phyloP scores from a whole-genome alignment of 1,284 basidiomycete species.

The Trametes pubescens region DNA sequence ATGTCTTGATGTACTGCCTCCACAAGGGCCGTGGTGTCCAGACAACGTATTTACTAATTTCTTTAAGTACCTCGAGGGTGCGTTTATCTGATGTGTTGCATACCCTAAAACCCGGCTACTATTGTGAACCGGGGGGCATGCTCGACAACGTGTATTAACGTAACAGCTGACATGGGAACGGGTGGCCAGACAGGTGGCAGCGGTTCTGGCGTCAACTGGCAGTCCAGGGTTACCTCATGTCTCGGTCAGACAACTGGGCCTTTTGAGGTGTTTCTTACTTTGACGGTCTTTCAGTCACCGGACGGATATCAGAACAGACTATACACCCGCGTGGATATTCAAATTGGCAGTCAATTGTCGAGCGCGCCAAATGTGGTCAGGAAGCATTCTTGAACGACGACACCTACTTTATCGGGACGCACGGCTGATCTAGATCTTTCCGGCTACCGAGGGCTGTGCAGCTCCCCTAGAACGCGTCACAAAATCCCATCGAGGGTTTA shows the following conservation, averaged over 20 bases:
- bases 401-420: slow-evolving; percentile 19
- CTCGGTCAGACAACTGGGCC: too few species aligned
- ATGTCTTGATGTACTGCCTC: not conserved
- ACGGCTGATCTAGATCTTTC: slow-evolving; percentile 14
- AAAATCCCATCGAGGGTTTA: not conserved
- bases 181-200: not conserved
- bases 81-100: not conserved
- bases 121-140: not conserved
- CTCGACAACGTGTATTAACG: not conserved
- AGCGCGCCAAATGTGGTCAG: slow-evolving; percentile 13
- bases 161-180: slow-evolving; percentile 9
- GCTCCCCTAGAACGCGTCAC: slow-evolving; percentile 6
- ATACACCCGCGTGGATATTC: not conserved
- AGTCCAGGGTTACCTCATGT: not conserved
- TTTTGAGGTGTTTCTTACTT: too few species aligned
- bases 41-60: too few species aligned
- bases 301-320: not conserved
- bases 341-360: not conserved
- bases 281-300: not conserved
- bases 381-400: slow-evolving; percentile 18
- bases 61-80: not conserved
- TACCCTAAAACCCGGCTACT: too few species aligned
- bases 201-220: not conserved
- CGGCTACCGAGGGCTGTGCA: slow-evolving; percentile 27
- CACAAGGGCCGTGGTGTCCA: too few species aligned